Conservation (phyloP, 495 filamentous ascomycete species). For the Cryomyces minteri region DNA sequence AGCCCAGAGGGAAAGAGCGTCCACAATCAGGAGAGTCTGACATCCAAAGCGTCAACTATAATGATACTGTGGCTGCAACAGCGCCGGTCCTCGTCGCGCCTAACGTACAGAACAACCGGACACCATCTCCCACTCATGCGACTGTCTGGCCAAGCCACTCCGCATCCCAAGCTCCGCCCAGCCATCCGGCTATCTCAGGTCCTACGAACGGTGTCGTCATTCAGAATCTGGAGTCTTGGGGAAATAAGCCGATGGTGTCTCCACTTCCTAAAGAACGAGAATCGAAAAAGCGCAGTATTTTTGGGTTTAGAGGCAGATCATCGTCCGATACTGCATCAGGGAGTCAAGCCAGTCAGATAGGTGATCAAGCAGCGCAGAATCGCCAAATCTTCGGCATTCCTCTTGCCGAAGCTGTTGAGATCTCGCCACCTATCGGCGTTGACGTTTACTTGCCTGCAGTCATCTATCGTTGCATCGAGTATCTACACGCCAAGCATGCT, state of each 20-base stretch:
- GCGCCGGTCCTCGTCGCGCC: constrained; percentile 38
- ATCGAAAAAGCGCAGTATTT: constrained; percentile 81
- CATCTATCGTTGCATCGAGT: constrained; percentile 91
- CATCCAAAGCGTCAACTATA: constrained; percentile 69
- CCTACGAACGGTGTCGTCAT: constrained; percentile 78
- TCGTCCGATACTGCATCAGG: constrained; percentile 34
- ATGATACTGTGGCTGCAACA: constrained; percentile 57
- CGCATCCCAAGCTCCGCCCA: constrained; percentile 1
- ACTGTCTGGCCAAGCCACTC: background rate
- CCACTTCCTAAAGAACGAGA: constrained; percentile 52
- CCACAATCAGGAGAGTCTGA: background rate
- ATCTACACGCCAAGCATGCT: constrained; percentile 69
- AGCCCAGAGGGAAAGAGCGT: background rate
- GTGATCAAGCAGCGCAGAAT: background rate
- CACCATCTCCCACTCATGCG: constrained; percentile 24
- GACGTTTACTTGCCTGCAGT: constrained; percentile 73
- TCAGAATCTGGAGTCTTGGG: constrained; percentile 74
- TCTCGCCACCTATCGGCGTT: constrained; percentile 51
- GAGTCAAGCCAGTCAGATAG: constrained; percentile 2
- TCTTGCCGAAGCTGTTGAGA: constrained; percentile 70
- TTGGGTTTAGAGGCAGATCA: constrained; percentile 56
- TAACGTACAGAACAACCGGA: constrained; percentile 15
- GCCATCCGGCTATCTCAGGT: constrained; percentile 45
- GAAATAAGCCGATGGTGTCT: constrained; percentile 39
- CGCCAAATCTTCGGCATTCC: constrained; percentile 60